Base-by-base conservation (phyloP, 2,329 filamentous ascomycete species). In the Coleophoma crateriformis region DNA sequence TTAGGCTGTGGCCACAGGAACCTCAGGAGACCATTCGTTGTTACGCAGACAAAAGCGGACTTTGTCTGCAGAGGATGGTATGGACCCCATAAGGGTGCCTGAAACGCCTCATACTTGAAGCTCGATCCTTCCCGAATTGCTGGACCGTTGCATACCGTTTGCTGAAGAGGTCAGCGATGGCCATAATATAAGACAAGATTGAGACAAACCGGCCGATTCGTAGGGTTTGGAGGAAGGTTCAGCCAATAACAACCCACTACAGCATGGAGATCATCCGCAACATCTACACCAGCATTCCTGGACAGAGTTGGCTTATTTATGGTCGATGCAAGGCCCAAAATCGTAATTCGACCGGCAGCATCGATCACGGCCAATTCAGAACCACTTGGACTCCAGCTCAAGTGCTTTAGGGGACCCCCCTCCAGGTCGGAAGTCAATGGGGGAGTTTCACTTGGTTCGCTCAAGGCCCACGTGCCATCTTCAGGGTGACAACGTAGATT, bases 191-290 rank as follows among this genome's bases (percentile, higher is more conserved):
- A 14, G 17, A 8, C 35, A 41, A 17, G 6, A 41, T 20, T 34
- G 14, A 45, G 20, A 57, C 61, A 33, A 58, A 64, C 64, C 37
- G 59, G 53, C 40, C 64, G 57, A 34, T 53, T 54, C 38, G 52
- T 50, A 39, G 57, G 56, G 42, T 58, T 56, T 19, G 61, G 55
- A 17, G 57, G 54, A n/a, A 63, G 27, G 40, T 64, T 66, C 48
- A 97, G 73, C 94, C 94, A 99, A 68, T 89, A 87, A 64, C 90
- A 79, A 3, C 92, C 94, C 7, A 95, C 88, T 5, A 95, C 74
- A 45, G 84, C 81, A 56, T 87, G 82, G 35, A 88, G 74, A 64
- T 95, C 89, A 59, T 90, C 87, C 47, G 84, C 73, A 2, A 79
- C 69, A 61, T 92, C 90, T n/a, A 74, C 67, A 20, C 84, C 77